These are phyloP conservation scores for Prosopis cineraria DNA, from an alignment of 306 rosid species.

Conservation along the genomic window DNA sequence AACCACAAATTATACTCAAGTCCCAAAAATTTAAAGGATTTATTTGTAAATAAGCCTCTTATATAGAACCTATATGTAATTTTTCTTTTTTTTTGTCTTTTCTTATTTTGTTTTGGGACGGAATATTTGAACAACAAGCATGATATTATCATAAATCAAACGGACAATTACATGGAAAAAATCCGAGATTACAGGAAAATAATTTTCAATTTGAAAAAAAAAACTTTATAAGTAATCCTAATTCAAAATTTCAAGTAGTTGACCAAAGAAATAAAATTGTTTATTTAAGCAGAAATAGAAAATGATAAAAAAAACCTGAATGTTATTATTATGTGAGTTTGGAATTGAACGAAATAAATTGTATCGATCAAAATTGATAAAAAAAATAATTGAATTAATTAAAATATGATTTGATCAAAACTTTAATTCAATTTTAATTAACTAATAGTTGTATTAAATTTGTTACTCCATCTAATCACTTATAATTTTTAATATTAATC, in stretches of 20 bases:
- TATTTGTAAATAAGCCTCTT: too few species aligned
- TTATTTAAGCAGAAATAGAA: not conserved
- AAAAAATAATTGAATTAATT: not conserved
- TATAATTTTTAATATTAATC: too few species aligned
- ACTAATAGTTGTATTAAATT: not conserved
- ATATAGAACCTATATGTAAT: too few species aligned
- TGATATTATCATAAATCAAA: not conserved
- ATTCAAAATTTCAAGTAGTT: too few species aligned
- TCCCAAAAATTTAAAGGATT: too few species aligned
- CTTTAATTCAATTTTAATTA: not conserved
- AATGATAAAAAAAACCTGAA: not conserved
- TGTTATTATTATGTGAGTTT: too few species aligned
- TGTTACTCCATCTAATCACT: not conserved
- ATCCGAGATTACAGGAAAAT: not conserved
- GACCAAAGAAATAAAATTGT: not conserved
- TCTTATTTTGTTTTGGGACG: not conserved
- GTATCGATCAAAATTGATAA: not conserved
- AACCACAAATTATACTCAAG: too few species aligned
- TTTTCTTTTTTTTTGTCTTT: too few species aligned
- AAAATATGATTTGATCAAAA: too few species aligned
- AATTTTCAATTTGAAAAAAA: not conserved
- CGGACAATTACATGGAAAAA: not conserved
- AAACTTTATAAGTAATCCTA: too few species aligned
- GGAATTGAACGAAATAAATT: not conserved
- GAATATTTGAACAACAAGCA: not conserved